phyloP scores from a whole-genome alignment of 495 filamentous ascomycete genomes.

The Wilcoxina mikolae region DNA sequence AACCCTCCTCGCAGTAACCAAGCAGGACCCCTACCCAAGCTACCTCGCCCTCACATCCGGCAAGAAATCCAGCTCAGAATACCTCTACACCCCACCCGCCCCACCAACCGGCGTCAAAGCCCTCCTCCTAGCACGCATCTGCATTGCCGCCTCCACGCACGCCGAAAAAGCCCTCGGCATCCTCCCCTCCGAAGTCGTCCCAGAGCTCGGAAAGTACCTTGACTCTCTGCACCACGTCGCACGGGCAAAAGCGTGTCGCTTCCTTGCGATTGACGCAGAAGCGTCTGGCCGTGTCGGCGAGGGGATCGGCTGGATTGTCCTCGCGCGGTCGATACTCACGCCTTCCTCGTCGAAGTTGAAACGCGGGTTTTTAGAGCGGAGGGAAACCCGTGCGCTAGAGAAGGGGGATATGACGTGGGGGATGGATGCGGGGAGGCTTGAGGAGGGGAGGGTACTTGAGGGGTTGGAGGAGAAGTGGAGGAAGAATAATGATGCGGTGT shows the following conservation, averaged over 20 bases:
- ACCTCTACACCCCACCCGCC: constrained; percentile 21
- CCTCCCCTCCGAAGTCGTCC: constrained; percentile 41
- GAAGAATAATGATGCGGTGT: constrained; percentile 81
- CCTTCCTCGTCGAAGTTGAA: constrained; percentile 39
- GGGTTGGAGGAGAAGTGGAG: constrained; percentile 82
- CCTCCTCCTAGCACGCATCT: constrained; percentile 71
- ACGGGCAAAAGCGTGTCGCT: constrained; percentile 69
- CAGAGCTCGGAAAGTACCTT: constrained; percentile 52
- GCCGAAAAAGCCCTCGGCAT: constrained; percentile 45
- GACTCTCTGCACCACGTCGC: constrained; percentile 59
- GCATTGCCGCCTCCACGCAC: constrained; percentile 60
- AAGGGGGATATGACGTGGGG: constrained; percentile 57
- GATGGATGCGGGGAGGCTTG: constrained; percentile 63
- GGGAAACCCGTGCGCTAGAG: constrained; percentile 54
- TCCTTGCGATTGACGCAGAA: constrained; percentile 83
- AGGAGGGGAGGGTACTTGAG: constrained; percentile 73
- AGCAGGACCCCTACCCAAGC: constrained; percentile 83
- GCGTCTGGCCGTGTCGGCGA: constrained; percentile 61
- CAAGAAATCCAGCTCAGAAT: constrained; percentile 9
- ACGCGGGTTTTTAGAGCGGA: constrained; percentile 49
- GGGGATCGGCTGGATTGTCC: constrained; percentile 62
- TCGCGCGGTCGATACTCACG: constrained; percentile 15
- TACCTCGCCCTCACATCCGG: constrained; percentile 16
- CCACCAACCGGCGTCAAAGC: constrained; percentile 46
- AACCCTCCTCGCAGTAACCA: constrained; percentile 73